phyloP scores from a whole-genome alignment of 2,329 filamentous ascomycete species.

The Aspergillus versicolor region DNA sequence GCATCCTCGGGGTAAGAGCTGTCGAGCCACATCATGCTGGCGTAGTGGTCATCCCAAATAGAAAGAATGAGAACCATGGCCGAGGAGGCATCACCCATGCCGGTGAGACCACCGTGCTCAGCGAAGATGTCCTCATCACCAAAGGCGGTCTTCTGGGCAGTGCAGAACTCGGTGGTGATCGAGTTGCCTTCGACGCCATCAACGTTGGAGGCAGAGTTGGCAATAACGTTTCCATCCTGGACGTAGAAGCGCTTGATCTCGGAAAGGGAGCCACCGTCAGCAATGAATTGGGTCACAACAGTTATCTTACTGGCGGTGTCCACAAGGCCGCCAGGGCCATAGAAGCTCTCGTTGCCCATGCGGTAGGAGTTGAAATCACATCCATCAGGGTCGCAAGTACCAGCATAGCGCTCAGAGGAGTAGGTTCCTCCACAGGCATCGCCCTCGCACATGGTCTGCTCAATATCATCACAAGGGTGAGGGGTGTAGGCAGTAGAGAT shows the following conservation, averaged over 20 bases:
- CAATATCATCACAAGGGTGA: conserved; percentile 58
- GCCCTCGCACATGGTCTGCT: conserved; percentile 52
- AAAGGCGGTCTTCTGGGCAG: conserved; percentile 55
- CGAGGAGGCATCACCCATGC: conserved; percentile 55
- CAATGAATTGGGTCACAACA: conserved; percentile 67
- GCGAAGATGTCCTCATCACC: conserved; percentile 55
- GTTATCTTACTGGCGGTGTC: conserved; percentile 61
- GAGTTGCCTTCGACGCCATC: conserved; percentile 50
- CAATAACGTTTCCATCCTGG: conserved; percentile 60
- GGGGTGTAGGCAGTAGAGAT: conserved; percentile 64
- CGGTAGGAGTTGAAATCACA: conserved; percentile 71
- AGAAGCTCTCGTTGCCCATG: conserved; percentile 63
- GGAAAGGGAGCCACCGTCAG: conserved; percentile 50
- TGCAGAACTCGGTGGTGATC: conserved; percentile 60
- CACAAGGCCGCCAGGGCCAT: conserved; percentile 57
- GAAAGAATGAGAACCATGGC: conserved; percentile 63
- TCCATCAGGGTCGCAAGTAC: conserved; percentile 67
- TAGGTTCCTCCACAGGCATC: conserved; percentile 54
- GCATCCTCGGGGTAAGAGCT: conserved; percentile 57
- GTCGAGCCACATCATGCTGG: conserved; percentile 74
- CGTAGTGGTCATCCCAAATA: conserved; percentile 63
- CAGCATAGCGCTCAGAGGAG: conserved; percentile 55
- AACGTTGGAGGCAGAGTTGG: conserved; percentile 52
- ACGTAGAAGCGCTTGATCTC: conserved; percentile 66
- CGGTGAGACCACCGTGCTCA: conserved; percentile 53